Percentiles rank a stretch among this genome's conserved stretches.
phyloP scores from a whole-genome alignment of 2,329 filamentous ascomycete genomes.

The Stemphylium vesicarium region DNA sequence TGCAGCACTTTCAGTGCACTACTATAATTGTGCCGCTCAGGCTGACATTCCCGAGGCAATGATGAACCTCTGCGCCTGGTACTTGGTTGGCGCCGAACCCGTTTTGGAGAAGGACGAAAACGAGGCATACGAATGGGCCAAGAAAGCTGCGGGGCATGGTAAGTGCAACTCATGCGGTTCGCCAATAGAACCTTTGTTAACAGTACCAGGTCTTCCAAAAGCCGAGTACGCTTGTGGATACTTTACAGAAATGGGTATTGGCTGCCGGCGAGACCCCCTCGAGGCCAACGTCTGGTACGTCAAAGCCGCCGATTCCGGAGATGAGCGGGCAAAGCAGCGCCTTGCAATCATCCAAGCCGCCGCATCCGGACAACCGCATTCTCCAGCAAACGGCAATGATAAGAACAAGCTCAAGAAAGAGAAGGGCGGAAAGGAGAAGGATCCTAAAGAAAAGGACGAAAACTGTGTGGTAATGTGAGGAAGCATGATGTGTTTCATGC shows the following conservation, averaged over 20 bases:
- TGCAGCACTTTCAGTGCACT: constrained; percentile 92
- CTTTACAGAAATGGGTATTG: constrained; percentile 98
- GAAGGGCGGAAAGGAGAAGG: constrained; percentile 40
- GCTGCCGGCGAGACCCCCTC: constrained; percentile 89
- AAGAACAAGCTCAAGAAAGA: constrained; percentile 40
- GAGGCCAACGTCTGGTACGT: constrained; percentile 99
- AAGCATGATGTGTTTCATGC: not conserved
- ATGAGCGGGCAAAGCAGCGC: constrained; percentile 86
- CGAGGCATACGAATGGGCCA: constrained; percentile 96
- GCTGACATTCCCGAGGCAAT: constrained; percentile 83
- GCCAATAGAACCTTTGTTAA: constrained; percentile 16
- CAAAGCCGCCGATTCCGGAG: constrained; percentile 88
- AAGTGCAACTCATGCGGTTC: constrained; percentile 47
- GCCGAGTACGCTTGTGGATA: constrained; percentile 97
- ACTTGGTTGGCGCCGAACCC: constrained; percentile 91
- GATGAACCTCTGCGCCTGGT: constrained; percentile 99
- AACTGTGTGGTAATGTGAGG: constrained; percentile 49
- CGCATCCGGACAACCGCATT: constrained; percentile 62
- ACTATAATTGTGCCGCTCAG: constrained; percentile 92
- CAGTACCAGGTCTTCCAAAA: constrained; percentile 61
- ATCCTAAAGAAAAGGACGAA: constrained; percentile 41
- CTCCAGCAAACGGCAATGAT: constrained; percentile 16
- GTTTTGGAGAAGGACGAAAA: constrained; percentile 93
- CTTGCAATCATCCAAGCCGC: constrained; percentile 86
- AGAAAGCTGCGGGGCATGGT: constrained; percentile 85